phyloP scores from a whole-genome alignment of 2,329 filamentous ascomycete species.

The Pseudogymnoascus sp. region DNA sequence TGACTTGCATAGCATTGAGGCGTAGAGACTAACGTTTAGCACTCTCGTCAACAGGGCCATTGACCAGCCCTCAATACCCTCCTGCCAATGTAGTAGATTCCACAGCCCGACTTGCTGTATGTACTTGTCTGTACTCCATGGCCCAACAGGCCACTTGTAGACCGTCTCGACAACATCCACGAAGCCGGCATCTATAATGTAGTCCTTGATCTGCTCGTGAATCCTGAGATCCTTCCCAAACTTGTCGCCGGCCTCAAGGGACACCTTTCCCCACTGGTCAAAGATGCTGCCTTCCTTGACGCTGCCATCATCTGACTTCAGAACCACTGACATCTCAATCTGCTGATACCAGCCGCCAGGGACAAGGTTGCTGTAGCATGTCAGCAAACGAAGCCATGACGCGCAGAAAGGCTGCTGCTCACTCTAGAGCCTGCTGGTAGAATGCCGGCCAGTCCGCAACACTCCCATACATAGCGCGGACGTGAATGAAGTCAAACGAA shows the following conservation, averaged over 20 bases:
- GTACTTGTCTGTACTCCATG: constrained; percentile 28
- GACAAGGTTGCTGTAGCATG: constrained; percentile 28
- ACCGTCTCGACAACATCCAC: constrained; percentile 25
- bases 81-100: constrained; percentile 20
- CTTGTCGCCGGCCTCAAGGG: constrained; percentile 32
- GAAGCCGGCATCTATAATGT: constrained; percentile 25
- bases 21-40: constrained; percentile 16
- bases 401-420: constrained; percentile 25
- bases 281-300: constrained; percentile 34
- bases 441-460: constrained; percentile 50
- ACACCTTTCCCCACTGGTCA: constrained; percentile 34
- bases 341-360: constrained; percentile 33
- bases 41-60: constrained; percentile 22
- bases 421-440: constrained; percentile 42
- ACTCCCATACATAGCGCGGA: constrained; percentile 49
- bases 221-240: constrained; percentile 33
- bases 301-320: constrained; percentile 39
- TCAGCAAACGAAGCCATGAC: constrained; percentile 15
- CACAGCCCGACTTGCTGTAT: constrained; percentile 25
- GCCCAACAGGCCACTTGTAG: constrained; percentile 27
- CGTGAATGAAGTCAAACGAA: constrained; percentile 54
- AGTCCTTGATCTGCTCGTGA: constrained; percentile 18
- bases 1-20: background rate
- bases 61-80: constrained; percentile 23
- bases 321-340: constrained; percentile 22